Evolutionary conservation across 2,329 filamentous ascomycete genomes (phyloP), one percentile per base, ranked within the genome.

Genomic region (Helotiales sp.): DNA sequence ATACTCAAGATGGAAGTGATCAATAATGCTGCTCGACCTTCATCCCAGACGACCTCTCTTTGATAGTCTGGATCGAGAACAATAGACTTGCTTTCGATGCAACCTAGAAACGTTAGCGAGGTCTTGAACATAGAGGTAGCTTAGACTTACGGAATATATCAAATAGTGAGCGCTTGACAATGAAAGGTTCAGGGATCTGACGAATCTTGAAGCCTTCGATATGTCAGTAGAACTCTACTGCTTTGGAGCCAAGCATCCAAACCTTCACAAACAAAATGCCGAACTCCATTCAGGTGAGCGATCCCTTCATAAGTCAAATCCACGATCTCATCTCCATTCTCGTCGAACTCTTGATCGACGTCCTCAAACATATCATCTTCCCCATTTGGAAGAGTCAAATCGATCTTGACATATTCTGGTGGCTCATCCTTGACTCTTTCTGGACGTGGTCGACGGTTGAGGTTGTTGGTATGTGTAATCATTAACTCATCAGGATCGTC

Each of bases 31-130:
- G 73, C 72, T 54, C 75, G 72, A 26, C 71, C 72, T 61, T 79
- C 77, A 70, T 79, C 72, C 82, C 82, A 84, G 1, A 83, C 81
- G 22, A 83, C 78, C 40, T 81, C 81, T 65, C 82, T 74, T 69
- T 84, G 82, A 60, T 84, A 83, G 17, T 81, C 79, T 3, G 82
- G 81, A 63, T 83, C 75, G 6, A 83, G 72, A 52, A 82, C 76
- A 47, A 84, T 75, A 57, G 71, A 76, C 7, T 73, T 72, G n/a
- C 68, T 74, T 20, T 74, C 68, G 64, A 76, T 78, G 67, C 76
- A 71, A 34, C 70, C 71, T 73, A n/a, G 64, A 65, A 8, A 64
- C 70, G 40, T 69, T 26, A 73, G 65, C 26, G 40, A 20, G 22
- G 5, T 57, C 32, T 10, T 40, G 24, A 13, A 4, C 1, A 6